Base-by-base conservation (phyloP, 805 yeast genomes). In the Spencermartinsiella europaea region DNA sequence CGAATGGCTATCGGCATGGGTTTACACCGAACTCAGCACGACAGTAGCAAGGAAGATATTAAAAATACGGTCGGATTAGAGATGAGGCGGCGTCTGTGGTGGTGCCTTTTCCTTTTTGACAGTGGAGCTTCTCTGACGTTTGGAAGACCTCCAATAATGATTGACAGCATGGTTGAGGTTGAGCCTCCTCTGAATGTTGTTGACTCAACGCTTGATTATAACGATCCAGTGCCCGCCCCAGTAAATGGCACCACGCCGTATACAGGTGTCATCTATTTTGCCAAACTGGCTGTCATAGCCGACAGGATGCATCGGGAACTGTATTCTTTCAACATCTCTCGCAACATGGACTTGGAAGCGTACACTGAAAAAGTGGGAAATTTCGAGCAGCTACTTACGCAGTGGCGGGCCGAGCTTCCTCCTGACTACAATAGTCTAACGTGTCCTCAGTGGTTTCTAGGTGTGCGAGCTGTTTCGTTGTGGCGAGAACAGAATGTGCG, bases 1-100 rank as follows among this genome's bases (percentile, higher is more conserved):
- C 67, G 83, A 50, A 80, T 81, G 83, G 85, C 87, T 0, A 66
- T 78, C 53, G 80, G 83, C 0, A 60, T 82, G 36, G 89, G 87
- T 2, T 62, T 81, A 20, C 76, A 79, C 56, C 75, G 74, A 44
- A 83, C 80, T 49, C 71, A 76, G 49, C 60, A 71, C 3, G 67
- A 64, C 21, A 65, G 64, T 69, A 60, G 65, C 42, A 48, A 67
- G 42, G 7, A 7, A 7, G 12, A 25, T 25, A 12, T 7, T 7
- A 25, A 7, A 25, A 67, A 66, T 33, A 69, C 74, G 15, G 44
- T 74, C 17, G 73, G 74, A 54, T 60, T 72, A 43, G 85, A 80
- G 53, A 70, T 75, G 59, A 70, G 85, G 53, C 67, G 84, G 56
- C 64, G 85, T 44, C 60, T 80, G 27, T 82, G 85, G 85, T 81